phyloP scores from a whole-genome alignment of 257 asterid genomes.

The Knoxia roxburghii region DNA sequence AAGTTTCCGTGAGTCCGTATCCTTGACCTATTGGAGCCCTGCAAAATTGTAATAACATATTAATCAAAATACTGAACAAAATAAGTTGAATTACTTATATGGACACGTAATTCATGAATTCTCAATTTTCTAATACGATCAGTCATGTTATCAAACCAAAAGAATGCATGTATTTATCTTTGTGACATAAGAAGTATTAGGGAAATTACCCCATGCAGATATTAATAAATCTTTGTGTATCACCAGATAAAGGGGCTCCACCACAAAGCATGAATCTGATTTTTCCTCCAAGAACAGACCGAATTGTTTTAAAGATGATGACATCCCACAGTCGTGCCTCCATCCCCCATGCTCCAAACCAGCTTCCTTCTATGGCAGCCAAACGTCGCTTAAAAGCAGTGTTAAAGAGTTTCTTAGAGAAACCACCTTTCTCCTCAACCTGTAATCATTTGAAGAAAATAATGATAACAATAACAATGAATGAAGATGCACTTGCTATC shows the following conservation, averaged over 20 bases:
- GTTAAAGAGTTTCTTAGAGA: conserved; percentile 64
- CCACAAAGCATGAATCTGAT: conserved; percentile 93
- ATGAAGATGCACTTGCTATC: conserved; percentile 5
- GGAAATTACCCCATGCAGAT: conserved; percentile 82
- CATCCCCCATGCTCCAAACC: conserved; percentile 86
- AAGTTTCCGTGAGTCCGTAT: conserved; percentile 89
- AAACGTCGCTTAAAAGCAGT: conserved; percentile 59
- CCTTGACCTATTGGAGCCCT: conserved; percentile 98
- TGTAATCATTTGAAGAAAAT: conserved; percentile 20
- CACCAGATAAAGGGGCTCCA: conserved; percentile 96
- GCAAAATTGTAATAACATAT: conserved; percentile 16
- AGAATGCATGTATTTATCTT: not conserved
- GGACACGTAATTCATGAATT: not conserved
- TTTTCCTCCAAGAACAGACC: conserved; percentile 77
- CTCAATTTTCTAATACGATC: not conserved
- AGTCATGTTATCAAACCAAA: conserved; percentile 2
- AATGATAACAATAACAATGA: not conserved
- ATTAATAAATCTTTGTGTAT: conserved; percentile 88
- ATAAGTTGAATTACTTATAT: not conserved
- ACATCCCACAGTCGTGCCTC: conserved; percentile 66
- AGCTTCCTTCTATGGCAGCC: conserved; percentile 81
- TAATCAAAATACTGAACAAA: conserved; percentile 9
- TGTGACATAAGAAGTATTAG: conserved; percentile 4
- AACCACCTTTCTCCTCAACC: conserved; percentile 90
- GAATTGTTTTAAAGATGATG: conserved; percentile 59